Conservation (phyloP, 177 flowering plant species). For the Vitis hybrid region DNA sequence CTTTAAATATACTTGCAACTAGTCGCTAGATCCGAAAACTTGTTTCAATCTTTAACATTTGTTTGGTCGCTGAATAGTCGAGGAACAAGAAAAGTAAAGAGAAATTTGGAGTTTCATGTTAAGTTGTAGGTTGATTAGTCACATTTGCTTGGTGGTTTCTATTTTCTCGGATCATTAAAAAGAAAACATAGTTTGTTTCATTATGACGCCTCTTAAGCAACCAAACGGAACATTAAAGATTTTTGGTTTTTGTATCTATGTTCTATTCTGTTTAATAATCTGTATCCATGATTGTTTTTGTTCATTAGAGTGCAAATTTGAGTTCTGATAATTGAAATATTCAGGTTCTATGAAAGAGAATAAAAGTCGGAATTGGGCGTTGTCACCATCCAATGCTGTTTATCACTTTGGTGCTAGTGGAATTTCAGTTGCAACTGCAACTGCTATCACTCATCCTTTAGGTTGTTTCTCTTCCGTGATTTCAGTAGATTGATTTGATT, state of each 20-base stretch:
- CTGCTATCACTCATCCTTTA: constrained; percentile 85
- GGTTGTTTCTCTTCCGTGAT: constrained; percentile 38
- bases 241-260: too few species aligned
- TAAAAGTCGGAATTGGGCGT: constrained; percentile 32
- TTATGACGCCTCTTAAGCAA: background rate
- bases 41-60: background rate
- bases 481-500: background rate
- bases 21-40: background rate
- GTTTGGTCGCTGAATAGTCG: constrained; percentile 2
- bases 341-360: constrained; percentile 12
- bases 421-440: constrained; percentile 73
- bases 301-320: background rate
- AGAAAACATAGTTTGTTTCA: background rate
- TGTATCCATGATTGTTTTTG: background rate
- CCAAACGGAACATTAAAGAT: background rate
- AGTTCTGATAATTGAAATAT: background rate
- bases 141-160: background rate
- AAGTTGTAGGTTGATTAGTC: background rate
- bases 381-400: constrained; percentile 38
- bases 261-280: background rate
- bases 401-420: constrained; percentile 87
- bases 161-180: background rate
- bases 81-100: background rate
- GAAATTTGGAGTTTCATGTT: background rate
- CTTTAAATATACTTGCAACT: too few species aligned